Base-by-base conservation (phyloP, 2,329 filamentous ascomycete species). In the Alternaria burnsii region DNA sequence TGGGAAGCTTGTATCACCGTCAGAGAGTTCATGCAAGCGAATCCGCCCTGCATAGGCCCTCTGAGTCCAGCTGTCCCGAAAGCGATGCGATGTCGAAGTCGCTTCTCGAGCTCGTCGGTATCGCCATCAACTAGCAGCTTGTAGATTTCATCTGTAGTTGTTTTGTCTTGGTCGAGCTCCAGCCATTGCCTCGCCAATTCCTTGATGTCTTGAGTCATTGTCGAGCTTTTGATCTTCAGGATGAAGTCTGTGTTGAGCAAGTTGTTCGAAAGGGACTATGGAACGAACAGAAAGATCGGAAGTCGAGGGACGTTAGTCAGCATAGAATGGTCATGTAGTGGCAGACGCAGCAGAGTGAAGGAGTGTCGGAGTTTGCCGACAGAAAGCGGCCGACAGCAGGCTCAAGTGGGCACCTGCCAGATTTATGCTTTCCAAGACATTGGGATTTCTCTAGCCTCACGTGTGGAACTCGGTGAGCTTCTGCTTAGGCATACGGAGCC, bases 21-120 rank as follows among this genome's bases (percentile, higher is more conserved):
- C 55, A 88, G 75, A 16, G 80, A 82, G 73, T 88, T 88, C 81
- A 88, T 86, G 66, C 82, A 85, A 3, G 87, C 82, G 72, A 89
- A 89, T 5, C 88, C 88, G 44, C 87, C 87, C 67, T 87, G 84
- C 88, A 90, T 90, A 38, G 83, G 82, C n/a, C 86, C 86, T 46
- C 88, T 82, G 9, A 90, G 80, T 42, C 88, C 88, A 40, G 86
- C 86, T 6, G 86, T 89, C 24, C 87, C 87, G 66, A 89, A 89
- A 44, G 86, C 82, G 60, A 89, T 88, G 26, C 86, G 83, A 26
- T 82, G 80, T 4, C 80, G 76, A 22, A 89, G 81, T 41, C 85
- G 82, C 56, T 76, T 78, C 62, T 87, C 82, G 6, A 89, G 78
- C 63, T 87, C 85, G 8, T 71, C 66, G 3, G 76, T 73, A 58